Evolutionary conservation across 768 basidiomycete genomes (phyloP).

Genomic region (Trametes cinnabarina): DNA sequence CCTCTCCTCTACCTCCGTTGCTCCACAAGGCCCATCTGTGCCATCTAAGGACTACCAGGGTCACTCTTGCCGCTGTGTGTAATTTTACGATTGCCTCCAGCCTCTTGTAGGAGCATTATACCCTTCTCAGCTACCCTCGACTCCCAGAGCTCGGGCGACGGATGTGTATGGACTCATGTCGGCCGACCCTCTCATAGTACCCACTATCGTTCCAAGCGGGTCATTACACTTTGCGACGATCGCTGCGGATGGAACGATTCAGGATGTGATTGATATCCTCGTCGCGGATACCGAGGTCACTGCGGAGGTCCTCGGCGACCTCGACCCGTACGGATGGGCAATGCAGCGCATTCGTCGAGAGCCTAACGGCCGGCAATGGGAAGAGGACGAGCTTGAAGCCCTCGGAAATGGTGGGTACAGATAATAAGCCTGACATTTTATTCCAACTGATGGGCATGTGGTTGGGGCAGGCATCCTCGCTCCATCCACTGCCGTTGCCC

Average conservation of each 20-base stretch:
- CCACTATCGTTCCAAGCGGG: slow-evolving; percentile 56
- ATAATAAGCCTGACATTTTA: not conserved
- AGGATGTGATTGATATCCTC: slow-evolving; percentile 59
- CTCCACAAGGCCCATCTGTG: not conserved
- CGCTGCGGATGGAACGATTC: slow-evolving; percentile 47
- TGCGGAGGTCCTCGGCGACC: slow-evolving; percentile 53
- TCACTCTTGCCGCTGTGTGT: not conserved
- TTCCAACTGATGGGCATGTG: slow-evolving; percentile 14
- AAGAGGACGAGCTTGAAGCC: slow-evolving; percentile 63
- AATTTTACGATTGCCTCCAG: not conserved
- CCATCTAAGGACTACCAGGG: not conserved
- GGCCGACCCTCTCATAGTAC: slow-evolving; percentile 49
- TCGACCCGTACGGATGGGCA: slow-evolving; percentile 63
- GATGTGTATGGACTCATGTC: slow-evolving; percentile 36
- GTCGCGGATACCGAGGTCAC: slow-evolving; percentile 47
- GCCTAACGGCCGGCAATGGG: slow-evolving; percentile 61
- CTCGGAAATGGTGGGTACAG: slow-evolving; percentile 58
- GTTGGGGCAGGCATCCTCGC: slow-evolving; percentile 47
- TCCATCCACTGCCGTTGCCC: slow-evolving; percentile 45
- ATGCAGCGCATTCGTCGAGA: slow-evolving; percentile 64
- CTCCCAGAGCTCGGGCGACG: slow-evolving; percentile 2
- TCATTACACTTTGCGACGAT: slow-evolving; percentile 64
- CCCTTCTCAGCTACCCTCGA: too few species aligned
- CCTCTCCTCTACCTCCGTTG: not conserved
- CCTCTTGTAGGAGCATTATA: not conserved